Evolutionary conservation across 768 basidiomycete species (phyloP), one percentile per base, ranked within the genome.

Genomic region (Boletus reticuloceps): DNA sequence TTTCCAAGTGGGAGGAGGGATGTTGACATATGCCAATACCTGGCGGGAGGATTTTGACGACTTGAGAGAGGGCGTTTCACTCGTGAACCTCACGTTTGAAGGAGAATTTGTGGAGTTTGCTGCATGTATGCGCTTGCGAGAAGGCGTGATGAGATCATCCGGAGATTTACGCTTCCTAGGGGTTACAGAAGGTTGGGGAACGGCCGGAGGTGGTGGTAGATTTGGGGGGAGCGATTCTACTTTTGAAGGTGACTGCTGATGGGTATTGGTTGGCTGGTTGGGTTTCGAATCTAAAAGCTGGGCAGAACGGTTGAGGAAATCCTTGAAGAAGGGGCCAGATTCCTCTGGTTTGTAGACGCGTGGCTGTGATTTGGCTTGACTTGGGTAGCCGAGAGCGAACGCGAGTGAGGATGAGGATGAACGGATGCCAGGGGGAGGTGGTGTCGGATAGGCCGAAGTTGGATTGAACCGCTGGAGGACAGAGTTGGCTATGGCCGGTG

Each of bases 391-490:
- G 22, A 92, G 79, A 4, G 90, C 90, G 67, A 78, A 78, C 6
- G 89, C 89, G 53, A 90, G 80, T 13, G 89, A 91, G 16, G 89
- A 91, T 2, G 88, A 87, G 1, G 80, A 82, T n/a, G 78, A 75
- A 37, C 74, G 79, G 39, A 88, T 82, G 13, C 79, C 79, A 1
- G 86, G 85, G 17, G 78, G 77, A 1, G 88, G 85, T 22, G 85
- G 86, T 3, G 88, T 88, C 3, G 88, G 88, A 71, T 91, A 91
- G 2, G 82, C 78, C 5, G 78, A 74, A 17, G 77, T 77, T n/a
- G 88, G 84, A 5, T 77, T 69, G 32, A 81, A 79, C 14, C 81
- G 81, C 53, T 86, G 86, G 50, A 89, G 78, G 22, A 91, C 63
- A 4, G 86, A 82, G 53, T 83, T 83, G 1, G 88, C 82, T 62